Evolutionary conservation across 768 basidiomycete genomes (phyloP).

Genomic region (Lentinula sp.): DNA sequence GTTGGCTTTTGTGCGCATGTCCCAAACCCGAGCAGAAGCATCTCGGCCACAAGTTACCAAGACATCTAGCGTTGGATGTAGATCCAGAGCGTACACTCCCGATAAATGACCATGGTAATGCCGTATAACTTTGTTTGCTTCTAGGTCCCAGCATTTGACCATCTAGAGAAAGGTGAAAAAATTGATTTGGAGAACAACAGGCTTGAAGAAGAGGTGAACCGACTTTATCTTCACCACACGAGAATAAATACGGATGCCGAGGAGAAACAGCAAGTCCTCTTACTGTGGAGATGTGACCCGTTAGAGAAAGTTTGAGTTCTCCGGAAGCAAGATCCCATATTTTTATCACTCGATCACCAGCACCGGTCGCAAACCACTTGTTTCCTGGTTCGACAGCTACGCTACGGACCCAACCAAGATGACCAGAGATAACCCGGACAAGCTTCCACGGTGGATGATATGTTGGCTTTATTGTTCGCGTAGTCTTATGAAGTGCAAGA

Average conservation of each 20-base stretch:
- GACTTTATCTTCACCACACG: slow-evolving; percentile 97
- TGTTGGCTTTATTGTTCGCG: slow-evolving; percentile 88
- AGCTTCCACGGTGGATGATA: slow-evolving; percentile 98
- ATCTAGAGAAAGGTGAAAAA: slow-evolving; percentile 46
- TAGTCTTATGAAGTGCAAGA: slow-evolving; percentile 88
- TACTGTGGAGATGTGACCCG: slow-evolving; percentile 97
- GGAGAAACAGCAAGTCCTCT: slow-evolving; percentile 89
- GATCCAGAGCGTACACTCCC: slow-evolving; percentile 88
- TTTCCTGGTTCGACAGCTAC: slow-evolving; percentile 98
- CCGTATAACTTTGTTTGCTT: slow-evolving; percentile 97
- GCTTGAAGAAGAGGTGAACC: slow-evolving; percentile 1
- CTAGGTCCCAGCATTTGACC: slow-evolving; percentile 99
- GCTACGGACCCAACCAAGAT: slow-evolving; percentile 95
- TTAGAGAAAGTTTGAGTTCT: slow-evolving; percentile 94
- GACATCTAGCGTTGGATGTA: slow-evolving; percentile 94
- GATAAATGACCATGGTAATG: slow-evolving; percentile 99
- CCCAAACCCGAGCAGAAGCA: slow-evolving; percentile 97
- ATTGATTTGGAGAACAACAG: background rate
- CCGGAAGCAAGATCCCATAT: slow-evolving; percentile 98
- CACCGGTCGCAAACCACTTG: slow-evolving; percentile 97
- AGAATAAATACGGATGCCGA: slow-evolving; percentile 95
- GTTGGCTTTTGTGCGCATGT: slow-evolving; percentile 97
- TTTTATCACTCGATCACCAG: slow-evolving; percentile 97
- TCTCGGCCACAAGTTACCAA: slow-evolving; percentile 95
- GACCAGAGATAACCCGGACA: slow-evolving; percentile 92